Conservation (phyloP, 805 yeast genomes). For the Dipodascus albidus region DNA sequence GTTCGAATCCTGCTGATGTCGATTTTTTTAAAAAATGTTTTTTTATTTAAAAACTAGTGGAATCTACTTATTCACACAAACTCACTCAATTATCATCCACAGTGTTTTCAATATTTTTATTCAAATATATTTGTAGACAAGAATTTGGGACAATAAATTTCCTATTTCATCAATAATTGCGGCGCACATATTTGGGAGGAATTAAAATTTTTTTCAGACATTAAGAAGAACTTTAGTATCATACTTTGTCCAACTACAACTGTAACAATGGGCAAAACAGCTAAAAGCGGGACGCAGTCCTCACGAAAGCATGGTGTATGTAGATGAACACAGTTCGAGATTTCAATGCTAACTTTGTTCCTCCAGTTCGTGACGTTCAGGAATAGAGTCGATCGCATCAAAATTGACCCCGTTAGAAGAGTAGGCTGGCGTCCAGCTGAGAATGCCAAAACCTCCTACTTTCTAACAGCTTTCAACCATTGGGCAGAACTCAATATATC, state of each 20-base stretch:
- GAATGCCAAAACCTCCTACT: slow-evolving; percentile 44
- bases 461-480: slow-evolving; percentile 64
- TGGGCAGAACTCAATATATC: slow-evolving; percentile 85
- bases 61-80: no score
- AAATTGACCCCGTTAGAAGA: slow-evolving; percentile 56
- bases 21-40: slow-evolving; percentile 3
- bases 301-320: slow-evolving; percentile 34
- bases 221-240: not conserved
- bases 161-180: not conserved
- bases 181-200: not conserved
- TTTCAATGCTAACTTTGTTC: not conserved
- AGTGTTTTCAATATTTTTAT: not conserved
- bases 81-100: no score
- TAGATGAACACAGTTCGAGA: no score
- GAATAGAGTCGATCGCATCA: slow-evolving; percentile 72
- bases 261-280: slow-evolving; percentile 1
- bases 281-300: slow-evolving; percentile 39
- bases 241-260: not conserved
- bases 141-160: not conserved
- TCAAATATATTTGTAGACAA: not conserved
- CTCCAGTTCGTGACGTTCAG: slow-evolving; percentile 59
- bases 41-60: not conserved
- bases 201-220: not conserved
- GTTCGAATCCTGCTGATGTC: slow-evolving; percentile 27
- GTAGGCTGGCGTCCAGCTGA: slow-evolving; percentile 19